These are phyloP conservation scores for Dactylis glomerata DNA, from an alignment of 176 grass and related monocot species.

Conservation along the genomic window DNA sequence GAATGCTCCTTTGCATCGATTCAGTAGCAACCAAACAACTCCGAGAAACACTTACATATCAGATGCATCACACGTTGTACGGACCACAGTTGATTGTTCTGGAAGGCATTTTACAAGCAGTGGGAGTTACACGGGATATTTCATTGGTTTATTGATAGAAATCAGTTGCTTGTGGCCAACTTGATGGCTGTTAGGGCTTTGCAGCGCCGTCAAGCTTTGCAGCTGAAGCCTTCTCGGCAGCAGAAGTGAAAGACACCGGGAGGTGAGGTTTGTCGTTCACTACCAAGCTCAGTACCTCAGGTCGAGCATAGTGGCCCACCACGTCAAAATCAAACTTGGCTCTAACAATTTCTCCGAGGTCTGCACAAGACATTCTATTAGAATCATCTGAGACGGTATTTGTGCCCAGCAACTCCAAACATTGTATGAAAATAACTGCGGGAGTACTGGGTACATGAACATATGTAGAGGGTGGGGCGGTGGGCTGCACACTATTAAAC, in stretches of 20 bases:
- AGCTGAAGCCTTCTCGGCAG: constrained; percentile 20
- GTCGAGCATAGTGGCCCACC: constrained; percentile 84
- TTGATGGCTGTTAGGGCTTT: background rate
- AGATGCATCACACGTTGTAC: background rate
- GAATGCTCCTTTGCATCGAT: background rate
- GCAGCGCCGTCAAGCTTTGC: background rate
- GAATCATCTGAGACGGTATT: background rate
- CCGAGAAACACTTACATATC: background rate
- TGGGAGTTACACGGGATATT: background rate
- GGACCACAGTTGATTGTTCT: background rate
- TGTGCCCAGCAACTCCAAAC: background rate
- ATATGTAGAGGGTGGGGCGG: background rate
- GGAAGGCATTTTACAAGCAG: background rate
- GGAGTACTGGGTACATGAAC: background rate
- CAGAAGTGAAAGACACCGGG: constrained; percentile 65
- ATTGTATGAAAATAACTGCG: background rate
- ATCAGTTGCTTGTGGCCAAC: background rate
- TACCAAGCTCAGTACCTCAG: constrained; percentile 77
- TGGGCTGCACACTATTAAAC: background rate
- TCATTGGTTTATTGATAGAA: background rate
- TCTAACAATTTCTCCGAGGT: constrained; percentile 79
- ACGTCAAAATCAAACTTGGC: constrained; percentile 97
- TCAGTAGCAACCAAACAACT: background rate
- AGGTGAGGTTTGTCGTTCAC: constrained; percentile 72
- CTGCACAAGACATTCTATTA: constrained; percentile 32